Conservation (phyloP, 2,329 filamentous ascomycete species). For the Juglanconis sp. region DNA sequence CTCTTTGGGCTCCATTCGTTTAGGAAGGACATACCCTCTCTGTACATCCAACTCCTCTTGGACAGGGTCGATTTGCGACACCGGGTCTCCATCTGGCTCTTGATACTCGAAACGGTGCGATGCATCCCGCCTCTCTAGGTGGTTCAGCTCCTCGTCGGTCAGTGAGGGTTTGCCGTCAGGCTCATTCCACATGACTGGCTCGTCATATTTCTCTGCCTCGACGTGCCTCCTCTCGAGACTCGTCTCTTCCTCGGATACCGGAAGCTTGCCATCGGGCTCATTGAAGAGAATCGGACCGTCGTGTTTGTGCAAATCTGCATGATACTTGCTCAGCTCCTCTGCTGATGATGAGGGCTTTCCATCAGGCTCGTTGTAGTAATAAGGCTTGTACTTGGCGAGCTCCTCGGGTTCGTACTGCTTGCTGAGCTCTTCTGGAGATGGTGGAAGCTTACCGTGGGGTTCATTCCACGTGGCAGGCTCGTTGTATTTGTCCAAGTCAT, state of each 20-base stretch:
- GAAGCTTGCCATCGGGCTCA: no score
- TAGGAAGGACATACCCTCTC: slow-evolving; percentile 11
- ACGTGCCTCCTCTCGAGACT: no score
- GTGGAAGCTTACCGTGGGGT: slow-evolving; percentile 16
- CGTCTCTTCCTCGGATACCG: no score
- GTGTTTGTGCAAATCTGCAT: not conserved
- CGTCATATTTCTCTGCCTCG: not conserved
- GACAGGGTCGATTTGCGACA: slow-evolving; percentile 29
- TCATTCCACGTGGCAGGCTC: slow-evolving; percentile 23
- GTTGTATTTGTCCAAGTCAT: slow-evolving; percentile 39
- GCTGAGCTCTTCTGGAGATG: not conserved
- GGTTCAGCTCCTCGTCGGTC: slow-evolving; percentile 25
- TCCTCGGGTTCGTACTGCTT: not conserved
- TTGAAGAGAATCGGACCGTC: no score
- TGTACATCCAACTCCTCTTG: slow-evolving; percentile 37
- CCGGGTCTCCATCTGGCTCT: slow-evolving; percentile 31
- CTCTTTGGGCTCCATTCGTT: not conserved
- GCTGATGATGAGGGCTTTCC: not conserved
- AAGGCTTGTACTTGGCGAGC: not conserved
- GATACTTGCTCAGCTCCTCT: not conserved
- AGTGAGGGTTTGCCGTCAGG: not conserved
- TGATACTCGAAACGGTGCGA: slow-evolving; percentile 29
- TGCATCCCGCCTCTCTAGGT: slow-evolving; percentile 31
- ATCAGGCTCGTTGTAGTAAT: slow-evolving; percentile 1
- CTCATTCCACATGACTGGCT: not conserved